phyloP scores from a whole-genome alignment of 2,329 filamentous ascomycete genomes.

The Ceratocystis eucalypticola region DNA sequence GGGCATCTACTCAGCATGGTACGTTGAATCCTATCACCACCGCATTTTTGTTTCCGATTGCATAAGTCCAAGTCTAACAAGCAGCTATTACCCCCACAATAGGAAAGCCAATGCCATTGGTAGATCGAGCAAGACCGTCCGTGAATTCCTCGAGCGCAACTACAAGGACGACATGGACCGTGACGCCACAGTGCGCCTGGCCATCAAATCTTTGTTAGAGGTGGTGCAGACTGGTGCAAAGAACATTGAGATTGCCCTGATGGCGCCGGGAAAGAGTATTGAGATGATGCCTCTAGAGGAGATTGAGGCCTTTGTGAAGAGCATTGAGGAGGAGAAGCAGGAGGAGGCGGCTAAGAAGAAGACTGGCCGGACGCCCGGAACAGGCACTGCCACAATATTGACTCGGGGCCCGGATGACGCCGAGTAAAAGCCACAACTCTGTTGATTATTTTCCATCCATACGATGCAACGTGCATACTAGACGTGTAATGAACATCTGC shows the following conservation, averaged over 20 bases:
- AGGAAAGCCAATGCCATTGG: constrained; percentile 99
- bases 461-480: constrained; percentile 21
- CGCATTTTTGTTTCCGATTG: not conserved
- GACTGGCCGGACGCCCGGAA: constrained; percentile 59
- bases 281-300: constrained; percentile 93
- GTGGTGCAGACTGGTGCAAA: constrained; percentile 98
- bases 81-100: constrained; percentile 8
- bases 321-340: constrained; percentile 97
- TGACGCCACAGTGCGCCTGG: constrained; percentile 88
- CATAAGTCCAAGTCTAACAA: not conserved
- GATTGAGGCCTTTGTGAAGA: constrained; percentile 96
- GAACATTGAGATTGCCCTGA: constrained; percentile 98
- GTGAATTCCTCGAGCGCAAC: constrained; percentile 96
- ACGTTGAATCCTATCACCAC: constrained; percentile 26
- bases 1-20: constrained; percentile 98
- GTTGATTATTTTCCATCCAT: constrained; percentile 13
- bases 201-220: constrained; percentile 94
- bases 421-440: constrained; percentile 4
- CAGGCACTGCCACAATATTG: constrained; percentile 58
- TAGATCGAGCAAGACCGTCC: constrained; percentile 95
- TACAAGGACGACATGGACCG: constrained; percentile 97
- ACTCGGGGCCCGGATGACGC: constrained; percentile 42
- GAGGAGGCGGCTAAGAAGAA: constrained; percentile 98
- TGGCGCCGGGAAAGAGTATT: constrained; percentile 80
- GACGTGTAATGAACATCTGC: constrained; percentile 16